Conservation (phyloP, 176 grass and related monocot genomes). For the Oryza glumipatula region DNA sequence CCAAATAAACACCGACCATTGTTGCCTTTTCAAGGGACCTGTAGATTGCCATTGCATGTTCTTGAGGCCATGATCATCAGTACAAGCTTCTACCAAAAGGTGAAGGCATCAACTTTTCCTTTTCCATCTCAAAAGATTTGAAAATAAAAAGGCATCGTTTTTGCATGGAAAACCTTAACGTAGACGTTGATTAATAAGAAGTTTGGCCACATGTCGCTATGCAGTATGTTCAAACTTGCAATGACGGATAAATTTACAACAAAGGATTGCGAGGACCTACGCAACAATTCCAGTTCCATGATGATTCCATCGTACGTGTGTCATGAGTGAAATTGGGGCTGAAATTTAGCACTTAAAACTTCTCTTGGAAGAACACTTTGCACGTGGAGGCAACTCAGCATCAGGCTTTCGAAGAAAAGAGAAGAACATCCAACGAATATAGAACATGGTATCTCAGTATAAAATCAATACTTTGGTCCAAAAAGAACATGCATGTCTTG, state of each 20-base stretch:
- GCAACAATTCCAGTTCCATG: background rate
- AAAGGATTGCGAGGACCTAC: background rate
- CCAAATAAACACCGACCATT: background rate
- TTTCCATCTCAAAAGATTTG: background rate
- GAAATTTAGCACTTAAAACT: background rate
- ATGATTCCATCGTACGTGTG: background rate
- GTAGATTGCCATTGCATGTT: background rate
- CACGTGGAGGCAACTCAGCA: constrained; percentile 1
- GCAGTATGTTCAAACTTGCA: background rate
- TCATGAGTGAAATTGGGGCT: background rate
- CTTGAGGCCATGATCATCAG: background rate
- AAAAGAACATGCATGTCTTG: background rate
- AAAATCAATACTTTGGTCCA: background rate
- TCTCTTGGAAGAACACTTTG: background rate
- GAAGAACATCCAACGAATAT: background rate
- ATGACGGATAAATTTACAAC: background rate
- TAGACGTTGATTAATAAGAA: background rate
- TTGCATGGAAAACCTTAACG: background rate
- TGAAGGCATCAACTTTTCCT: background rate
- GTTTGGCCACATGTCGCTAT: background rate
- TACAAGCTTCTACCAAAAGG: background rate
- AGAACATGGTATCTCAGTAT: background rate
- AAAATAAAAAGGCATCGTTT: background rate
- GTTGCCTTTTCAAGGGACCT: background rate
- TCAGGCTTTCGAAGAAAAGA: background rate